Evolutionary conservation across 2,329 filamentous ascomycete genomes (phyloP).

Genomic region (Colletotrichum sp.): DNA sequence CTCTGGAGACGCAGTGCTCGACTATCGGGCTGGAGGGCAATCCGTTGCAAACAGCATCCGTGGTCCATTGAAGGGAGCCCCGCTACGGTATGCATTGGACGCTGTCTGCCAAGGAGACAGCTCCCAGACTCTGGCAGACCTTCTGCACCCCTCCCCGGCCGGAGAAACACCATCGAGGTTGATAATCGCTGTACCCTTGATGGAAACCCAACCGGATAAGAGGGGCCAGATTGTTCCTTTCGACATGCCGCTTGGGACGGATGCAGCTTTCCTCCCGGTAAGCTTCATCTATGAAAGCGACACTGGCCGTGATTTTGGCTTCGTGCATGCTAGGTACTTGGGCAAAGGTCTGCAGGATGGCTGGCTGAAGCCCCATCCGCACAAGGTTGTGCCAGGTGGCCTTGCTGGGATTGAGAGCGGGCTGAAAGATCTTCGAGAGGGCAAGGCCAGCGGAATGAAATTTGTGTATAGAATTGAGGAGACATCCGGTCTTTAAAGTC

Average conservation of each 20-base stretch:
- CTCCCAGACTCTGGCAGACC: neutral
- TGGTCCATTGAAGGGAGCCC: neutral
- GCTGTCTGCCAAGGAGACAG: neutral
- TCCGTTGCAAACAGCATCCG: neutral
- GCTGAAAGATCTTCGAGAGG: neutral
- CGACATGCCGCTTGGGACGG: neutral
- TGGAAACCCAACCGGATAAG: neutral
- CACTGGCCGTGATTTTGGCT: neutral
- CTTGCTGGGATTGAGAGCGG: neutral
- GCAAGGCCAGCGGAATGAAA: neutral
- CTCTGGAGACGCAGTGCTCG: constrained; percentile 24
- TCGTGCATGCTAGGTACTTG: neutral
- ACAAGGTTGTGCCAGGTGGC: neutral
- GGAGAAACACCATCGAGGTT: neutral
- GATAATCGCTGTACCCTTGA: neutral
- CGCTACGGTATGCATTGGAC: neutral
- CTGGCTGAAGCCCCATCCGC: neutral
- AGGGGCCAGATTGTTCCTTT: neutral
- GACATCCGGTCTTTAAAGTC: neutral
- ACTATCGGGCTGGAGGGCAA: constrained; percentile 20
- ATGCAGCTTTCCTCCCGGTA: neutral
- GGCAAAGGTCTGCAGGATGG: neutral
- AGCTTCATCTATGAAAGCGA: neutral
- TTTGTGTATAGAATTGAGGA: neutral
- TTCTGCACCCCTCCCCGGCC: neutral